These are phyloP conservation scores for Blastocystis hominis DNA, from an alignment of 352 stramenopile species.

Conservation along the genomic window DNA sequence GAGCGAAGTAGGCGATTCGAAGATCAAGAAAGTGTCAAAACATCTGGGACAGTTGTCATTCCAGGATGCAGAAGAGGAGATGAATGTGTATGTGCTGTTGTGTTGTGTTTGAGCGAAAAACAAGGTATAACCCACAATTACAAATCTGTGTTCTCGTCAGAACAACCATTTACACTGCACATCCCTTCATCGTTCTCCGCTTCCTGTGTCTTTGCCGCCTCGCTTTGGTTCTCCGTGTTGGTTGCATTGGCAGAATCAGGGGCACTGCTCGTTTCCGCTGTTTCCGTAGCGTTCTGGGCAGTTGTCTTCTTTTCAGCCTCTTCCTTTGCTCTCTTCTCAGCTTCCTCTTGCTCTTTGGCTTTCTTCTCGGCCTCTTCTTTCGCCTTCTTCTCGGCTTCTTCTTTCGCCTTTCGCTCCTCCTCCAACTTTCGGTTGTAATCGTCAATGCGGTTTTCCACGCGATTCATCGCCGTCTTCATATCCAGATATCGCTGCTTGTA, in stretches of 20 bases:
- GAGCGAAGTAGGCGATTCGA: not conserved
- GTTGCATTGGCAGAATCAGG: not conserved
- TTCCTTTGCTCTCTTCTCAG: slow-evolving; percentile 60
- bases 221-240: not conserved
- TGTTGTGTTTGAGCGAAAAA: slow-evolving; percentile 10
- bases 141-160: slow-evolving; percentile 20
- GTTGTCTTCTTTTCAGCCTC: slow-evolving; percentile 56
- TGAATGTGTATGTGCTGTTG: not conserved
- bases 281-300: slow-evolving; percentile 55
- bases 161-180: slow-evolving; percentile 15
- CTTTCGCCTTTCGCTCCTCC: slow-evolving; percentile 59
- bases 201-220: slow-evolving; percentile 37
- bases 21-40: not conserved
- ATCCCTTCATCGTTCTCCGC: slow-evolving; percentile 57
- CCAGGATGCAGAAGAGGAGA: not conserved
- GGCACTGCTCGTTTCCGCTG: not conserved
- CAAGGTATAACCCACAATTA: not conserved
- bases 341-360: slow-evolving; percentile 26
- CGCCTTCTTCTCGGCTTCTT: slow-evolving; percentile 33
- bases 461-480: slow-evolving; percentile 58
- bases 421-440: slow-evolving; percentile 59
- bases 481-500: slow-evolving; percentile 53
- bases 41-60: not conserved
- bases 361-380: slow-evolving; percentile 60
- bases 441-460: slow-evolving; percentile 60